Conservation (phyloP, 805 yeast species). For the Lachancea lanzarotensis region DNA sequence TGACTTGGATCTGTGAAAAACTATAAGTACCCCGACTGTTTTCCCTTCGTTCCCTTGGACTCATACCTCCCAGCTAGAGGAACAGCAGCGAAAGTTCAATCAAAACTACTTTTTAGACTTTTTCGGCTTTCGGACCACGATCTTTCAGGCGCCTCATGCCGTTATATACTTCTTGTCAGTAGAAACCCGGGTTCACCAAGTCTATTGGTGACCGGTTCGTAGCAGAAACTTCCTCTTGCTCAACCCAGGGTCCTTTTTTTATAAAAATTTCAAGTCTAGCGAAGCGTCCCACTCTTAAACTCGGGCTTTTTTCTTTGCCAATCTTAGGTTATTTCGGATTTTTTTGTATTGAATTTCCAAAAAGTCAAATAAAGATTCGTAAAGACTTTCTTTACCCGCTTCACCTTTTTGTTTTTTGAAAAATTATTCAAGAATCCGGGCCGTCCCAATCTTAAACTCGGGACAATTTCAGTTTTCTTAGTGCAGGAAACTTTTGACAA, state of each 20-base stretch:
- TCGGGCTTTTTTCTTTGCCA: background rate
- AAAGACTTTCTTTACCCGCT: background rate
- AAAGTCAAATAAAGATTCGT: background rate
- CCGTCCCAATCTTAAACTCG: conserved; percentile 8
- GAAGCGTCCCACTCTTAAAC: conserved; percentile 4
- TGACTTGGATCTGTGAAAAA: background rate
- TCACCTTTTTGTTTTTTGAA: background rate
- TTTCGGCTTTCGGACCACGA: too few relatives aligned
- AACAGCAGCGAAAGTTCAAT: background rate
- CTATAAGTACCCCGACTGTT: conserved; percentile 3
- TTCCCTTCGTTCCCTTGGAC: background rate
- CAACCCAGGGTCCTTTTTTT: background rate
- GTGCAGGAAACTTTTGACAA: background rate
- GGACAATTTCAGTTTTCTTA: background rate
- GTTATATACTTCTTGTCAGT: background rate
- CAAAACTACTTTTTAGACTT: too few relatives aligned
- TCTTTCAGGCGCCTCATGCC: background rate
- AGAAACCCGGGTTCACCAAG: background rate
- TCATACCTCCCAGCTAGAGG: background rate
- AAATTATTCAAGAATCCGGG: background rate
- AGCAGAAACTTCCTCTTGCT: background rate
- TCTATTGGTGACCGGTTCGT: background rate
- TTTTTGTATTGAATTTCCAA: background rate
- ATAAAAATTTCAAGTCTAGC: background rate
- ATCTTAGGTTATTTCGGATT: background rate